Base-by-base conservation (phyloP, 2,329 filamentous ascomycete genomes). In the Ophiostoma piceae region DNA sequence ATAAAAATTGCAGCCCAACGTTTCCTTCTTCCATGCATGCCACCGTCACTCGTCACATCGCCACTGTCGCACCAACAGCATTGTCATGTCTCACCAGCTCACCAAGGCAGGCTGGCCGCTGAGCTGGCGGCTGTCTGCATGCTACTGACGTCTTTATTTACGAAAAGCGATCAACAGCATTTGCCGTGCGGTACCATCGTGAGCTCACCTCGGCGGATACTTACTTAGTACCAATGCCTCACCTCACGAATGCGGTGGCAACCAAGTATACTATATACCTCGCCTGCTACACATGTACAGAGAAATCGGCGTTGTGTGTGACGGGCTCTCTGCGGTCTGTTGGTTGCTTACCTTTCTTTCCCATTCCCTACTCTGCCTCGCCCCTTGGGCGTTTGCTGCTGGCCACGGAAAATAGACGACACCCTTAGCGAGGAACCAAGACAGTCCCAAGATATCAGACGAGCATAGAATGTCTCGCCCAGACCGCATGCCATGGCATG, bases 391-490 rank as follows among this genome's bases (percentile, higher is more conserved):
- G 26, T 62, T 26, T 62, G 57, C 57, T 16, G 26, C 26, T 62
- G 57, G 57, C 57, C 57, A 62, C 57, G 57, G 57, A 35, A 32
- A 62, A 32, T 19, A 26, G 57, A 35, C 57, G 57, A 35, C 57
- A 26, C 22, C 47, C 19, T 26, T 54, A 29, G 54, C 54, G 54
- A 60, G 54, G 54, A 60, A 60, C 26, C 26, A 62, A 29, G 26
- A 62, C 54, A 16, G 12, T 11, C 6, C 35, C 6, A 37, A 37
- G 35, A 37, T 9, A 39, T 0, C 8, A 60, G 6, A 26, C 54
- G 32, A 29, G 47, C 19, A 54, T n/a, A 29, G 22, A 29, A 19
- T 60, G 54, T 60, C 22, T 60, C 22, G 54, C 54, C 8, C 14
- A 57, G 14, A 57, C 51, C 51, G 51, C n/a, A 57, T 22, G 54